phyloP scores from a whole-genome alignment of 352 stramenopile genomes.

The Pythium periplocum region DNA sequence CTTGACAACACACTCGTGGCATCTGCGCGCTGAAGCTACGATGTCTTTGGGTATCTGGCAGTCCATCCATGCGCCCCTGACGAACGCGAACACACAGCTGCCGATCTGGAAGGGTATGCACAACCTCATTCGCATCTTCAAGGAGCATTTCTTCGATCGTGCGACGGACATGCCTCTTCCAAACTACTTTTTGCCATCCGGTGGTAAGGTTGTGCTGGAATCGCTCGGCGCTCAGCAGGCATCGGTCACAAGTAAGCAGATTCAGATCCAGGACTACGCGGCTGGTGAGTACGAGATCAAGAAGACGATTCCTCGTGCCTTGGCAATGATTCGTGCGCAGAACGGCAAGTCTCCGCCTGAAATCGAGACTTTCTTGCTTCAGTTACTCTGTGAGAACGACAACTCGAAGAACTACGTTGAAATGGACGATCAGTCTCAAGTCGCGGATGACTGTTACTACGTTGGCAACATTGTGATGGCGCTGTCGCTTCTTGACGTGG shows the following conservation, averaged over 20 bases:
- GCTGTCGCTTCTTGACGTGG: slow-evolving; percentile 61
- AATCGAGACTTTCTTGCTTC: slow-evolving; percentile 75
- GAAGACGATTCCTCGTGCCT: slow-evolving; percentile 70
- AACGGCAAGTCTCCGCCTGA: slow-evolving; percentile 74
- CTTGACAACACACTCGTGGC: slow-evolving; percentile 73
- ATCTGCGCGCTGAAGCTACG: slow-evolving; percentile 65
- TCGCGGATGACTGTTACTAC: slow-evolving; percentile 84
- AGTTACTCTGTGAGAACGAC: slow-evolving; percentile 79
- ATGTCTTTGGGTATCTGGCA: slow-evolving; percentile 81
- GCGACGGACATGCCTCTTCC: slow-evolving; percentile 79
- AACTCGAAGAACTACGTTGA: slow-evolving; percentile 89
- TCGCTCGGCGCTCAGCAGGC: slow-evolving; percentile 70
- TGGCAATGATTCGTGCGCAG: slow-evolving; percentile 74
- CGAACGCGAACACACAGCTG: slow-evolving; percentile 73
- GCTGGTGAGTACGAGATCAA: slow-evolving; percentile 87
- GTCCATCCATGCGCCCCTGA: slow-evolving; percentile 77
- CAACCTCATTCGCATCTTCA: slow-evolving; percentile 86
- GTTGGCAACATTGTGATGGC: slow-evolving; percentile 72
- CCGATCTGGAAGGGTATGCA: slow-evolving; percentile 86
- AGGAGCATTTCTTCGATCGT: slow-evolving; percentile 84
- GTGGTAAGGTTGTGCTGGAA: slow-evolving; percentile 79
- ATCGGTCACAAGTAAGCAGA: slow-evolving; percentile 80
- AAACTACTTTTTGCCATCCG: slow-evolving; percentile 83
- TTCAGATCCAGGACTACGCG: slow-evolving; percentile 82
- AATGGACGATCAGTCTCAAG: slow-evolving; percentile 82